Conservation (phyloP, 2,329 filamentous ascomycete species). For the Aschersonia sp. region DNA sequence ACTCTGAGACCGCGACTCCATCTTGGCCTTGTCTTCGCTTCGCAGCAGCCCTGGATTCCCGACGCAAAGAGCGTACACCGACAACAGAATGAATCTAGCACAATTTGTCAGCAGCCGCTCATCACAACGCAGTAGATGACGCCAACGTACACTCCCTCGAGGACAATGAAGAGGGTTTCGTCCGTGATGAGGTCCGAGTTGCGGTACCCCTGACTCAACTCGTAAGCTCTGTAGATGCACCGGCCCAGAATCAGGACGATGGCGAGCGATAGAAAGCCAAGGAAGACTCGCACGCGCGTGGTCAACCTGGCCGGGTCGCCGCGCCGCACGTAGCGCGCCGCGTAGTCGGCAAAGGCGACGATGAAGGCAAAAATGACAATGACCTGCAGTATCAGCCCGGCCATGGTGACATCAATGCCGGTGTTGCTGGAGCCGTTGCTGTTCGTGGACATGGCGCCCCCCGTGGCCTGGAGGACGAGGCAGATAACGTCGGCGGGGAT, state of each 20-base stretch:
- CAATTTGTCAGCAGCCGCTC: not conserved
- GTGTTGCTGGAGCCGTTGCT: constrained; percentile 28
- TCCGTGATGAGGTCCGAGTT: constrained; percentile 35
- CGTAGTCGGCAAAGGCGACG: constrained; percentile 30
- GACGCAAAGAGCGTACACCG: constrained; percentile 20
- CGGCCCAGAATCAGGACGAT: constrained; percentile 46
- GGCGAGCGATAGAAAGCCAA: constrained; percentile 34
- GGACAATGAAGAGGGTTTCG: constrained; percentile 34
- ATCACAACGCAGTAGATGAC: too few species aligned
- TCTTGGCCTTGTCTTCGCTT: not conserved
- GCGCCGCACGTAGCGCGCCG: constrained; percentile 22
- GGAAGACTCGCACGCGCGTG: constrained; percentile 25
- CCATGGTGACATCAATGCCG: constrained; percentile 22
- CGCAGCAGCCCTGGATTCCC: constrained; percentile 20
- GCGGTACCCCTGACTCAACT: constrained; percentile 47
- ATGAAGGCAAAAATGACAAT: constrained; percentile 38
- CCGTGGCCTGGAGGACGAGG: constrained; percentile 38
- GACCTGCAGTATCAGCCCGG: constrained; percentile 45
- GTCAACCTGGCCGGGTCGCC: constrained; percentile 7
- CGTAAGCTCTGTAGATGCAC: constrained; percentile 48
- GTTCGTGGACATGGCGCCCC: constrained; percentile 34
- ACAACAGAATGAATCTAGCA: constrained; percentile 18
- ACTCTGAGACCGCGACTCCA: not conserved
- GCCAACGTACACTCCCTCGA: constrained; percentile 32
- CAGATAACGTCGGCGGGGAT: constrained; percentile 40